Evolutionary conservation across 2,329 filamentous ascomycete species (phyloP), one percentile per base, ranked within the genome.

Genomic region (Aureobasidium uvarum): DNA sequence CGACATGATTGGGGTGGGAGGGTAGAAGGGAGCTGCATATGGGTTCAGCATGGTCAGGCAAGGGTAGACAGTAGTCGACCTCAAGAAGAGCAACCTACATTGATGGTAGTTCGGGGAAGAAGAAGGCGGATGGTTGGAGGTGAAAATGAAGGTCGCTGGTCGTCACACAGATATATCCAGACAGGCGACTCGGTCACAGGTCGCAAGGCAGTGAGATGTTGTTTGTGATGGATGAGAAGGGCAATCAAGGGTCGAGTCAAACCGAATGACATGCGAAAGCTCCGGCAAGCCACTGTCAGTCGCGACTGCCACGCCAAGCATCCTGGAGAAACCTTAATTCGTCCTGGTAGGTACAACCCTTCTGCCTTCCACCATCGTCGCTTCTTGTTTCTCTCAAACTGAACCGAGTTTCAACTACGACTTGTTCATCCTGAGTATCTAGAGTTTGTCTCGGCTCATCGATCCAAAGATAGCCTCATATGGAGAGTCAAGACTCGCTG

Each of bases 1-100:
- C 31, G 70, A 69, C 72, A 74, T 73, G 54, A 11, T 64, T 48
- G 58, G 18, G 48, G 3, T 38, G 48, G 23, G 38, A 20, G 62
- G 60, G 48, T 54, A 36, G 38, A 63, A 63, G 25, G 48, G 28
- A 36, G 48, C 60, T 63, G 60, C 60, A 23, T 41, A 18, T 43
- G 60, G 60, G 38, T 63, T 63, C 28, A 63, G 60, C 60, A 63
- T 63, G 33, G 33, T 41, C 3, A 28, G 23, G 45, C 33, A 10
- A 62, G 28, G 16, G 18, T 5, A 36, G 45, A 36, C 28, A 25
- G 33, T 36, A 25, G 20, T 25, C 43, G 16, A 28, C 25, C 5
- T 3, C 2, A 48, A 6, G 31, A 13, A 38, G 56, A 16, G 56
- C 31, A 36, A 60, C 56, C 45, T 48, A 60, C 56, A 41, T 60